Base-by-base conservation (phyloP, 306 rosid genomes). In the Lathyrus oleraceus region DNA sequence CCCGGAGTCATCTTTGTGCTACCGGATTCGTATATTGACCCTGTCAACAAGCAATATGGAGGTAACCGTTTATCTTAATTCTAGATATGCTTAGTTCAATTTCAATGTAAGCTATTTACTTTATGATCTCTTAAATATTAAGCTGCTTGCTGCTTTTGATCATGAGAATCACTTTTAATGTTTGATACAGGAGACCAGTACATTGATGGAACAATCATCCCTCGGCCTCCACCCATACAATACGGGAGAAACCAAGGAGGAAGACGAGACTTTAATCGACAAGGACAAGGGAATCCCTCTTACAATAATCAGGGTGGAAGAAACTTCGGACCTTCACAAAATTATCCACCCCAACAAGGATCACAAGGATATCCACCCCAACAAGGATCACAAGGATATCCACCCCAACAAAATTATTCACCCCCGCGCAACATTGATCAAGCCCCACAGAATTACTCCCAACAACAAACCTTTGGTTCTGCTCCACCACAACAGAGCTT, bases 141-240 rank as follows among this genome's bases (percentile, higher is more conserved):
- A 49, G 35, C 64, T 23, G 9, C 38, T 19, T 25, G 28, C 28
- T 4, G 28, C n/a, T 58, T 69, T 64, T 66, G 32, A 35, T 59
- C 75, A 44, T 48, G 30, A 45, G 74, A 17, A 36, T 17, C 10
- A 17, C 8, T 71, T 65, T 67, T 35, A 5, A 16, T 32, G 40
- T 66, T 40, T 80, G 67, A 32, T 79, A 67, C 78, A 94, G 97
- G 98, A 65, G 97, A 94, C 57, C 87, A 90, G 73, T 94, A 94
- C 81, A 83, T 87, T 3, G 73, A 94, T 58, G 97, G 98, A 63
- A 74, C 80, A 40, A 90, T 94, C 69, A 88, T 87, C 74, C 95
- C 88, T 54, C 87, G 98, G 62, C 96, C 96, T 51, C 98, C 94
- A 5, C 94, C 97, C 1, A 67, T 87, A 76, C 97, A 91, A 64